phyloP scores from a whole-genome alignment of 108 stramenopile genomes.

The Nitzschia sp. region DNA sequence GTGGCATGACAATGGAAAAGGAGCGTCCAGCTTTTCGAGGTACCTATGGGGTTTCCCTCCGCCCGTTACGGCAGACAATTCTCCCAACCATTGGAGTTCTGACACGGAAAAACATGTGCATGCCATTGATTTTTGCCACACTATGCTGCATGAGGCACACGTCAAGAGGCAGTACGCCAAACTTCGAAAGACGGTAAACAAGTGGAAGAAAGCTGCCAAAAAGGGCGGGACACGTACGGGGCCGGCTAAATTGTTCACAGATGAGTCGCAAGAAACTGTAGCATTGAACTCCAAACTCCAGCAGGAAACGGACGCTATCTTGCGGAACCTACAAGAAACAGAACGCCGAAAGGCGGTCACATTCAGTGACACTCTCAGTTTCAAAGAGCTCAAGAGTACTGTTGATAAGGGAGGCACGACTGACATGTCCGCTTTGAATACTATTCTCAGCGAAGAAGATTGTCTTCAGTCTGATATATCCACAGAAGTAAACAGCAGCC shows the following conservation, averaged over 20 bases:
- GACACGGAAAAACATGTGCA: slow-evolving; percentile 31
- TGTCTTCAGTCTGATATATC: not conserved
- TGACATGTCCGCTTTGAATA: slow-evolving; percentile 7
- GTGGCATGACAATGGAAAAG: slow-evolving; percentile 10
- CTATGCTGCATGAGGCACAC: slow-evolving; percentile 38
- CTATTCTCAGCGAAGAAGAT: slow-evolving; percentile 4
- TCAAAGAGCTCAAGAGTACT: too few species aligned
- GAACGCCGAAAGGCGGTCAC: too few species aligned
- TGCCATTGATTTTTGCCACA: slow-evolving; percentile 45
- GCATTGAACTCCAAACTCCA: too few species aligned
- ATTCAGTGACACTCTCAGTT: too few species aligned
- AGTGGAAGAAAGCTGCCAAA: not conserved
- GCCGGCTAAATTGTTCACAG: too few species aligned
- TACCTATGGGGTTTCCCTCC: slow-evolving; percentile 38
- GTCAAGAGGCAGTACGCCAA: slow-evolving; percentile 25
- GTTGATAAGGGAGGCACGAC: not conserved
- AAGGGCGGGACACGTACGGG: not conserved
- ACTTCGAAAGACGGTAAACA: slow-evolving; percentile 1
- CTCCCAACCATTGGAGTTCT: slow-evolving; percentile 27
- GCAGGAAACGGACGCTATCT: too few species aligned
- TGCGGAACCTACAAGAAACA: too few species aligned
- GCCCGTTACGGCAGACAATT: slow-evolving; percentile 2
- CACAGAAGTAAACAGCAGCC: not conserved
- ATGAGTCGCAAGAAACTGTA: too few species aligned
- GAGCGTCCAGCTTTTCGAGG: not conserved